Conservation (phyloP, 352 stramenopile genomes). For the Pythium biforme region DNA sequence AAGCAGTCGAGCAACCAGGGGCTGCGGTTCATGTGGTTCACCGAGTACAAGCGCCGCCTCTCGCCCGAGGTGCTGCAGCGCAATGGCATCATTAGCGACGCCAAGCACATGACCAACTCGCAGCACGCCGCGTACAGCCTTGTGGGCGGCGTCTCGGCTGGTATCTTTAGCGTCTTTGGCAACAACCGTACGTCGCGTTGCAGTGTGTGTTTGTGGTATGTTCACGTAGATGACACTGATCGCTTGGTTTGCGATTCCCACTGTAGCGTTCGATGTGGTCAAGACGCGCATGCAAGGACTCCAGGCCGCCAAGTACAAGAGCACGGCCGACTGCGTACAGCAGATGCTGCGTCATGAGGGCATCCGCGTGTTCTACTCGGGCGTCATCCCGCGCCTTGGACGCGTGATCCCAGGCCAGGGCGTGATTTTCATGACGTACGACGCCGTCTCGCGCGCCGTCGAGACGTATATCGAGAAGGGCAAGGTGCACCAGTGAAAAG, state of each 20-base stretch:
- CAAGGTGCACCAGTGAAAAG: background rate
- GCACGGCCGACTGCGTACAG: constrained; percentile 89
- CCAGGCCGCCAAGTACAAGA: constrained; percentile 66
- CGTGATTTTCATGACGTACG: constrained; percentile 97
- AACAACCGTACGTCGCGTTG: constrained; percentile 92
- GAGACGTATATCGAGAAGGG: constrained; percentile 49
- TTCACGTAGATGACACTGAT: background rate
- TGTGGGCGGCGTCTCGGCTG: constrained; percentile 94
- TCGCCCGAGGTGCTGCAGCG: constrained; percentile 54
- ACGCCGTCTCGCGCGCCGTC: constrained; percentile 68
- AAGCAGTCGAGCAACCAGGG: constrained; percentile 96
- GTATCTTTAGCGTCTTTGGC: constrained; percentile 95
- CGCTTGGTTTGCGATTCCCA: constrained; percentile 8
- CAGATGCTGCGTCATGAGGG: constrained; percentile 91
- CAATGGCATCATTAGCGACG: constrained; percentile 51
- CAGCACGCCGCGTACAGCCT: constrained; percentile 87
- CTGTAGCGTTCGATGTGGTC: constrained; percentile 84
- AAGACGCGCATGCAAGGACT: constrained; percentile 87
- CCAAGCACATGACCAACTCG: constrained; percentile 68
- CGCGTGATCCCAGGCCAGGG: constrained; percentile 96
- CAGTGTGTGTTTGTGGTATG: background rate
- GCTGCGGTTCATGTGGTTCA: constrained; percentile 97
- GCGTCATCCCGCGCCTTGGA: constrained; percentile 89
- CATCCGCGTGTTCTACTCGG: constrained; percentile 90
- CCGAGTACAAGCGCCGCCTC: constrained; percentile 90